A percentile compares a stretch with the other conserved stretches of the same genome.
Evolutionary conservation across 1,139 yeast genomes (phyloP).

Genomic region (Geotrichum siamense): DNA sequence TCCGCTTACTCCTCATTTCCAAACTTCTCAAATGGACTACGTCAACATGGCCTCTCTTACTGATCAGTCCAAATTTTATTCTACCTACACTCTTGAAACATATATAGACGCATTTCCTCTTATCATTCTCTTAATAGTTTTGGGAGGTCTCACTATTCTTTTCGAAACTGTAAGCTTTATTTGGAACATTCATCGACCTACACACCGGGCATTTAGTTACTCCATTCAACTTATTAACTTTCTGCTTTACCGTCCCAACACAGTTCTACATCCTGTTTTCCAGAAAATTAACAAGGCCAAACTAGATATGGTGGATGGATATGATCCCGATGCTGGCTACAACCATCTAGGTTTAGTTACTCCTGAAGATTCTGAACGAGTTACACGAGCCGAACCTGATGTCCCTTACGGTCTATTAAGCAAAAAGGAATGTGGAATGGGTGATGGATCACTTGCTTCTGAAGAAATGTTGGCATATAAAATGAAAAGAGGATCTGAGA

Average conservation of each 20-base stretch:
- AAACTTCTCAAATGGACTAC: constrained; percentile 9
- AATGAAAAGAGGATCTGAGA: neutral
- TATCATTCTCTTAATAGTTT: constrained; percentile 12
- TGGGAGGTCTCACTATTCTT: constrained; percentile 10
- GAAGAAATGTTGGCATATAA: constrained; percentile 5
- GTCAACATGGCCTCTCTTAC: constrained; percentile 15
- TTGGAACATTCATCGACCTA: constrained; percentile 15
- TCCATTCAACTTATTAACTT: constrained; percentile 16
- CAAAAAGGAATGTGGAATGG: constrained; percentile 14
- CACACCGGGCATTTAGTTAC: constrained; percentile 14
- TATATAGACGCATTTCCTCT: constrained; percentile 16
- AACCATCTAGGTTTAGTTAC: constrained; percentile 18
- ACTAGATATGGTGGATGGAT: constrained; percentile 18
- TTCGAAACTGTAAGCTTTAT: neutral
- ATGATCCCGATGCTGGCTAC: constrained; percentile 18
- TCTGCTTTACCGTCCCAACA: constrained; percentile 16
- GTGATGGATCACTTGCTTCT: constrained; percentile 3
- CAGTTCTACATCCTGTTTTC: constrained; percentile 15
- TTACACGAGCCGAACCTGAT: constrained; percentile 17
- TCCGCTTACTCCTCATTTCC: constrained; percentile 16
- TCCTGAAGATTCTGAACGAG: constrained; percentile 15
- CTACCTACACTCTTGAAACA: constrained; percentile 12
- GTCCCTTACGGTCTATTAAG: constrained; percentile 18
- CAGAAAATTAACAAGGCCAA: constrained; percentile 15
- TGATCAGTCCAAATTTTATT: neutral